These are phyloP conservation scores for Boletus rubroflammeus DNA, from an alignment of 768 basidiomycete genomes.

Conservation along the genomic window DNA sequence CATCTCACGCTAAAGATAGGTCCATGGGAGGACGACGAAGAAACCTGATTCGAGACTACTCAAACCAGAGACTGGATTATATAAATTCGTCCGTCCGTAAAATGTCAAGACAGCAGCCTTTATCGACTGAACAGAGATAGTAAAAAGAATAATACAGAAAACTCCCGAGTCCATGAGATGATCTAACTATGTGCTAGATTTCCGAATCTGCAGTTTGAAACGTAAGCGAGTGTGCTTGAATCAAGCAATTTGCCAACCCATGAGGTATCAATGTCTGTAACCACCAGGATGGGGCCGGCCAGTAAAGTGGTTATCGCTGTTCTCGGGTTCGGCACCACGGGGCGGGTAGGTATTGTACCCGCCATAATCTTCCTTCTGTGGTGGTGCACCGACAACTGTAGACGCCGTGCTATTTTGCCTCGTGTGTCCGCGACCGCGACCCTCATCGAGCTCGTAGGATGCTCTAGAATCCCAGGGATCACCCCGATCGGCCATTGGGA, in stretches of 20 bases:
- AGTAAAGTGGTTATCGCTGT: conserved; percentile 29
- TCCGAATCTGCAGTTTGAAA: neutral
- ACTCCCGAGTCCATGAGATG: conserved; percentile 8
- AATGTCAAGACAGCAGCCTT: neutral
- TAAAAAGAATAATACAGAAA: neutral
- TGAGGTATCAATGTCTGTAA: conserved; percentile 23
- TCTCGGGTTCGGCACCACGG: conserved; percentile 32
- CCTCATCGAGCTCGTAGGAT: conserved; percentile 40
- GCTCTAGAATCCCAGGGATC: conserved; percentile 70
- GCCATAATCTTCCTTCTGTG: conserved; percentile 43
- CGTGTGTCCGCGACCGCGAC: conserved; percentile 43
- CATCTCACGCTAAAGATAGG: conserved; percentile 24
- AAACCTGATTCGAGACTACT: neutral
- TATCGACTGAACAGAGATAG: neutral
- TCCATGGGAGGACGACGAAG: conserved; percentile 28
- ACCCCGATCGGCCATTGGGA: conserved; percentile 59
- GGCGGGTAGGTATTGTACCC: conserved; percentile 22
- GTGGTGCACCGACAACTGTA: conserved; percentile 50
- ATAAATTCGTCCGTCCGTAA: conserved; percentile 3
- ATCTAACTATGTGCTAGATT: conserved; percentile 1
- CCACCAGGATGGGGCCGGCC: conserved; percentile 45
- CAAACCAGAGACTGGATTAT: neutral
- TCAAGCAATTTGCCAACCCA: neutral
- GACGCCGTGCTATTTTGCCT: conserved; percentile 58
- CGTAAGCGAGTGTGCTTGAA: neutral